phyloP scores from a whole-genome alignment of 257 asterid genomes.

The Solanum raphanifolium region DNA sequence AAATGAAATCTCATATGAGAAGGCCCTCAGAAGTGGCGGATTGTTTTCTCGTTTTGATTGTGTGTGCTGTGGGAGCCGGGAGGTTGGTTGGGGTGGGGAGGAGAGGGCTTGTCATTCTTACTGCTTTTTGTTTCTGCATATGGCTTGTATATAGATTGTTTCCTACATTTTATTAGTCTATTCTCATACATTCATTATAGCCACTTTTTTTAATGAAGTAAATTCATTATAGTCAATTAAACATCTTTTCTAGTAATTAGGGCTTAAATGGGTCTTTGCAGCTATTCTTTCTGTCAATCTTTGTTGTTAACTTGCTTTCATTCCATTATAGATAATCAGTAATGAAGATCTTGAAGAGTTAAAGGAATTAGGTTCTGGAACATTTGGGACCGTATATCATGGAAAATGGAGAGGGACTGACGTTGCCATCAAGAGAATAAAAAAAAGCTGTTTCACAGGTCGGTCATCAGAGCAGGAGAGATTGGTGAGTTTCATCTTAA shows the following conservation, averaged over 20 bases:
- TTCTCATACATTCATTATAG: background rate
- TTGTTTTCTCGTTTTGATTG: background rate
- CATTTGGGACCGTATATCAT: conserved; percentile 91
- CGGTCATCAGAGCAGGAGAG: conserved; percentile 81
- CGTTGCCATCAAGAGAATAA: conserved; percentile 85
- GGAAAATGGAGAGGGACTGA: conserved; percentile 98
- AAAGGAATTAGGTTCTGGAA: conserved; percentile 88
- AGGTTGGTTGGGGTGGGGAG: too few species aligned
- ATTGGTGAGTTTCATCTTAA: conserved; percentile 34
- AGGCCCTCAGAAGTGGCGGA: background rate
- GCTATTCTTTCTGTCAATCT: background rate
- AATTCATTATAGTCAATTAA: background rate
- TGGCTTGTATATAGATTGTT: background rate
- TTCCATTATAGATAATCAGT: conserved; percentile 46
- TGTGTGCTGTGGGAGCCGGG: background rate
- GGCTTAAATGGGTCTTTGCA: background rate
- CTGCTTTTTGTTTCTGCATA: background rate
- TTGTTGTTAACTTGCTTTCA: background rate
- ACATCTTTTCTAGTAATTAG: background rate
- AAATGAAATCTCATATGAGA: background rate
- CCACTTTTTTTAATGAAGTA: background rate
- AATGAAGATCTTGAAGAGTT: conserved; percentile 89
- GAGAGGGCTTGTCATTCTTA: background rate
- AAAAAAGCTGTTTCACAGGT: conserved; percentile 79
- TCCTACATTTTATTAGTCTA: background rate